Evolutionary conservation across 2,329 filamentous ascomycete species (phyloP).

Genomic region (Aspergillus fijiensis): DNA sequence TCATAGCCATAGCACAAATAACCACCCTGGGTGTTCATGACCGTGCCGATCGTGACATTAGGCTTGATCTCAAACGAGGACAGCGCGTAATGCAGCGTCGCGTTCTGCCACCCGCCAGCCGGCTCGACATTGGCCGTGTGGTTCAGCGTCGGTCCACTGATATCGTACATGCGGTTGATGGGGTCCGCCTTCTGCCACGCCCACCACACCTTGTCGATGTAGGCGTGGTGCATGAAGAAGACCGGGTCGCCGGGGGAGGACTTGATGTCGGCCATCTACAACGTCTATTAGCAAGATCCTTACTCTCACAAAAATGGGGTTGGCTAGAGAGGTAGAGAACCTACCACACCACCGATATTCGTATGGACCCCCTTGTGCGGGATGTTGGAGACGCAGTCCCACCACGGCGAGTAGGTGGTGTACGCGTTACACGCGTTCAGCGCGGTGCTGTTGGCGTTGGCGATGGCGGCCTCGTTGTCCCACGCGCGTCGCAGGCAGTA

Average conservation of each 20-base stretch:
- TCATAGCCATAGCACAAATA: slow-evolving; percentile 12
- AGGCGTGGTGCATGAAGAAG: slow-evolving; percentile 14
- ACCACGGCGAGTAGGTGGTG: slow-evolving; percentile 10
- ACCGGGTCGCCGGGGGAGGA: slow-evolving; percentile 11
- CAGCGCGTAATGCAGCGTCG: slow-evolving; percentile 10
- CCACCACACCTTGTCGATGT: slow-evolving; percentile 12
- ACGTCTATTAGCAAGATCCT: no score
- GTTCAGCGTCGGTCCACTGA: slow-evolving; percentile 9
- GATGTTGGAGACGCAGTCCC: slow-evolving; percentile 12
- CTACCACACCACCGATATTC: slow-evolving; percentile 12
- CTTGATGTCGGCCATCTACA: slow-evolving; percentile 11
- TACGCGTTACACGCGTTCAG: slow-evolving; percentile 5
- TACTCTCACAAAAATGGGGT: no score
- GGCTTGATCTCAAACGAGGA: slow-evolving; percentile 7
- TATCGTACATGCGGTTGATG: slow-evolving; percentile 10
- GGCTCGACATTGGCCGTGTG: slow-evolving; percentile 10
- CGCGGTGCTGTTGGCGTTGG: slow-evolving; percentile 3
- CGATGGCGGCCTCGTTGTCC: slow-evolving; percentile 2
- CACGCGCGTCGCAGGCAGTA: slow-evolving; percentile 12
- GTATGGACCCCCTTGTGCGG: slow-evolving; percentile 14
- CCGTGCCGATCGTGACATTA: slow-evolving; percentile 8
- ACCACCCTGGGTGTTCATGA: slow-evolving; percentile 14
- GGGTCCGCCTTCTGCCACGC: slow-evolving; percentile 10
- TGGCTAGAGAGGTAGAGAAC: no score
- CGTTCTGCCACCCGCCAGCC: slow-evolving; percentile 7